Evolutionary conservation across 2,329 filamentous ascomycete species (phyloP).

Genomic region (Ophiostoma ulmi): DNA sequence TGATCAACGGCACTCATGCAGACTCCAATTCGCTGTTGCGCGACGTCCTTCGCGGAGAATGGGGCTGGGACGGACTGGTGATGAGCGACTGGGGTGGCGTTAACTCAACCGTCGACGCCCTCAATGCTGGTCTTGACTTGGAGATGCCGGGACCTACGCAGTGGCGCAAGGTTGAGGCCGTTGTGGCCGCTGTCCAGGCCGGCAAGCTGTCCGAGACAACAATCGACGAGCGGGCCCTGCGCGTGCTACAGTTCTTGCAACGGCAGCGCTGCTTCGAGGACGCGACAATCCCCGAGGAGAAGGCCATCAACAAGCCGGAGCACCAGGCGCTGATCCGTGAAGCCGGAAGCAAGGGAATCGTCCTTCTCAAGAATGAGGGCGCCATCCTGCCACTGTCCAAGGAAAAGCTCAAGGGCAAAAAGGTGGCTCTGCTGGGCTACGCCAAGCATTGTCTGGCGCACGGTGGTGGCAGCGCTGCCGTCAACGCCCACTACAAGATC

Average conservation of each 20-base stretch:
- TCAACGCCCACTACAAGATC: slow-evolving; percentile 19
- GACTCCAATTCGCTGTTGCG: slow-evolving; percentile 11
- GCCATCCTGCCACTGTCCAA: slow-evolving; percentile 12
- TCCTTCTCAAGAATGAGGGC: slow-evolving; percentile 16
- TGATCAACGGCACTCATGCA: slow-evolving; percentile 13
- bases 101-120: slow-evolving; percentile 3
- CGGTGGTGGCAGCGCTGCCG: slow-evolving; percentile 12
- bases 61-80: slow-evolving; percentile 13
- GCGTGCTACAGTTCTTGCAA: slow-evolving; percentile 7
- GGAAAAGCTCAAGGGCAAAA: not conserved
- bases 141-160: slow-evolving; percentile 17
- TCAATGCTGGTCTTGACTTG: slow-evolving; percentile 13
- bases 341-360: slow-evolving; percentile 14
- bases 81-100: slow-evolving; percentile 17
- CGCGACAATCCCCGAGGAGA: not conserved
- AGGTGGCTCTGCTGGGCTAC: slow-evolving; percentile 16
- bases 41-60: slow-evolving; percentile 16
- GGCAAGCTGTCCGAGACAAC: slow-evolving; percentile 11
- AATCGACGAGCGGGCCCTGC: slow-evolving; percentile 6
- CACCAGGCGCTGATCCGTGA: slow-evolving; percentile 17
- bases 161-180: not conserved
- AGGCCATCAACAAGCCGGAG: slow-evolving; percentile 15
- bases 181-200: not conserved
- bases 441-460: slow-evolving; percentile 14
- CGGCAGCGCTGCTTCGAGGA: slow-evolving; percentile 7